These are phyloP conservation scores for Gossypium schwendimanii DNA, from an alignment of 441 rosid species.

Conservation along the genomic window DNA sequence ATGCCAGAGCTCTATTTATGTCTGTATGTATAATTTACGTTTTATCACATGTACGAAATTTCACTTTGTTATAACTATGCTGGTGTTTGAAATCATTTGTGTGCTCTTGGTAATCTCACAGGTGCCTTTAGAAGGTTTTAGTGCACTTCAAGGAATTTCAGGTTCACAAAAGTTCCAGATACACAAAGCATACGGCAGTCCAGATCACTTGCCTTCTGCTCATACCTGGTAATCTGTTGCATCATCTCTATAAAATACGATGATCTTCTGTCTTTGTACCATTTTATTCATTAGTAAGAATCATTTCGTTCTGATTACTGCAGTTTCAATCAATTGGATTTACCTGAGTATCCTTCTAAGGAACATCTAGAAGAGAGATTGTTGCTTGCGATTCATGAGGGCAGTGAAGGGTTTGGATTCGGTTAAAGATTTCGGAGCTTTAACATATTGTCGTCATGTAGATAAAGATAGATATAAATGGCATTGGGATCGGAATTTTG, in stretches of 20 bases:
- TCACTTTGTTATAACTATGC: not conserved
- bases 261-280: not conserved
- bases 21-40: not conserved
- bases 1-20: not conserved
- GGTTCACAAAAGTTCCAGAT: slow-evolving; percentile 91
- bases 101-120: slow-evolving; percentile 19
- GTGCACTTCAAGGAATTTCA: slow-evolving; percentile 93
- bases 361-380: slow-evolving; percentile 81
- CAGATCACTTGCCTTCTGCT: slow-evolving; percentile 86
- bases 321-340: slow-evolving; percentile 95
- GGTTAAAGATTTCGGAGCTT: slow-evolving; percentile 34
- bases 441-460: slow-evolving; percentile 22
- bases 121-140: slow-evolving; percentile 70
- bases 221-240: slow-evolving; percentile 65
- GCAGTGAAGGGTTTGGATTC: slow-evolving; percentile 87
- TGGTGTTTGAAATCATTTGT: not conserved
- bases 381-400: slow-evolving; percentile 93
- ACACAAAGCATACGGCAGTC: slow-evolving; percentile 94
- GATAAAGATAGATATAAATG: slow-evolving; percentile 16
- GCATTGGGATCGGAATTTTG: slow-evolving; percentile 1
- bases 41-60: not conserved
- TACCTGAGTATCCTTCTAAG: slow-evolving; percentile 91
- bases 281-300: not conserved
- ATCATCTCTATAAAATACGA: not conserved
- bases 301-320: slow-evolving; percentile 10